A percentile compares a stretch with the other conserved stretches of the same genome.
Evolutionary conservation across 176 grass and related monocot species (phyloP).

Genomic region (Bolboschoenus planiculmis): DNA sequence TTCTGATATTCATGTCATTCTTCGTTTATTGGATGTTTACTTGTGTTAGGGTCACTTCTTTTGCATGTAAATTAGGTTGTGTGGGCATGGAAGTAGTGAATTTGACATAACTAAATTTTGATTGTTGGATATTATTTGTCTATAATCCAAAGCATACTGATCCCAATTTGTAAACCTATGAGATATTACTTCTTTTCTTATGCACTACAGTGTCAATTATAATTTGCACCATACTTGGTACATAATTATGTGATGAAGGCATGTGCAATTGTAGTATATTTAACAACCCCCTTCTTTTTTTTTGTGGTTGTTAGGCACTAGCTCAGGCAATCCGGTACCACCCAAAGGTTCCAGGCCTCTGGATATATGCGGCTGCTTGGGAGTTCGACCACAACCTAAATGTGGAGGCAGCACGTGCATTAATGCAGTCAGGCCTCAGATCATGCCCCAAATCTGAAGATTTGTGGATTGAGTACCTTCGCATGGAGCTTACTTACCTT

Average conservation of each 20-base stretch:
- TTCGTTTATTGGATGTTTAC: not conserved
- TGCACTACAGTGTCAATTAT: not conserved
- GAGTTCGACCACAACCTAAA: conserved; percentile 99
- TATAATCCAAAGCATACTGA: not conserved
- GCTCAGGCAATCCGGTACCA: conserved; percentile 80
- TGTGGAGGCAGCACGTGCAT: conserved; percentile 69
- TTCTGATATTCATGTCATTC: not conserved
- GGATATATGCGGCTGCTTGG: conserved; percentile 94
- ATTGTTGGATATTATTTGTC: not conserved
- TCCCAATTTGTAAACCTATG: not conserved
- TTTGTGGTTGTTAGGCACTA: conserved; percentile 36
- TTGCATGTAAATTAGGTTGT: not conserved
- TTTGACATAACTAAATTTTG: not conserved
- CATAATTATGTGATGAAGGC: not conserved
- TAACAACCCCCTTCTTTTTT: not conserved
- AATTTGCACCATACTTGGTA: not conserved
- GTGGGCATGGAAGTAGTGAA: not conserved
- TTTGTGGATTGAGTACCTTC: conserved; percentile 91
- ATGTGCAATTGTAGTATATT: not conserved
- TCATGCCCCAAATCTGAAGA: conserved; percentile 77
- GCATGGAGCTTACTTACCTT: conserved; percentile 96
- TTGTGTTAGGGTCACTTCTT: not conserved
- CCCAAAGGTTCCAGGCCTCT: conserved; percentile 83
- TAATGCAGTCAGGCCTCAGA: conserved; percentile 91
- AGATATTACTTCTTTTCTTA: not conserved